Evolutionary conservation across 306 rosid species (phyloP).

Genomic region (Coriaria nepalensis): DNA sequence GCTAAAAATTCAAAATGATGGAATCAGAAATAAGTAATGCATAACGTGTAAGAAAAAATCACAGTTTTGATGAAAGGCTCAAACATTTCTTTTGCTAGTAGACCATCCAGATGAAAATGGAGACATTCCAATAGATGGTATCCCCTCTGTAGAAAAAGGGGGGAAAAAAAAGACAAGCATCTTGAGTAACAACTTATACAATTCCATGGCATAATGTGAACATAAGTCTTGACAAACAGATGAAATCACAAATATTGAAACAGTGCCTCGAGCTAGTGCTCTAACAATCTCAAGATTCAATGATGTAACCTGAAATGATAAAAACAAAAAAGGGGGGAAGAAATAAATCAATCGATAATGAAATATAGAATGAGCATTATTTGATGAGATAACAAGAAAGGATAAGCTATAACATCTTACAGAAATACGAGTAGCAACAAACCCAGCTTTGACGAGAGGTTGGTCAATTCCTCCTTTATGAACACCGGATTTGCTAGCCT

Average conservation of each 20-base stretch:
- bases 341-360: too few relatives aligned
- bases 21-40: not conserved
- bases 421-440: slow-evolving; percentile 91
- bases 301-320: slow-evolving; percentile 60
- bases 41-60: not conserved
- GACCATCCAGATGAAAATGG: slow-evolving; percentile 93
- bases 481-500: slow-evolving; percentile 89
- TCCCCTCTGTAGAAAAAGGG: slow-evolving; percentile 56
- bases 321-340: too few relatives aligned
- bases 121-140: slow-evolving; percentile 85
- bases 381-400: not conserved
- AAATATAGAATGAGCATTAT: too few relatives aligned
- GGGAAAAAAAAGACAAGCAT: too few relatives aligned
- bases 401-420: slow-evolving; percentile 28
- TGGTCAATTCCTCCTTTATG: slow-evolving; percentile 70
- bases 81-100: slow-evolving; percentile 54
- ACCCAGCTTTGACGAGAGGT: slow-evolving; percentile 89
- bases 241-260: too few relatives aligned
- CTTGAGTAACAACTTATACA: too few relatives aligned
- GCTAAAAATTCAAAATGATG: slow-evolving; percentile 2
- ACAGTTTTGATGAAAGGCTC: slow-evolving; percentile 15
- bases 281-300: slow-evolving; percentile 89
- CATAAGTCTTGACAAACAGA: too few relatives aligned
- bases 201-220: too few relatives aligned
- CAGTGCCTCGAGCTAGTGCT: slow-evolving; percentile 79